Evolutionary conservation across 148 eudicot species (phyloP).

Genomic region (Rhododendron simsii): DNA sequence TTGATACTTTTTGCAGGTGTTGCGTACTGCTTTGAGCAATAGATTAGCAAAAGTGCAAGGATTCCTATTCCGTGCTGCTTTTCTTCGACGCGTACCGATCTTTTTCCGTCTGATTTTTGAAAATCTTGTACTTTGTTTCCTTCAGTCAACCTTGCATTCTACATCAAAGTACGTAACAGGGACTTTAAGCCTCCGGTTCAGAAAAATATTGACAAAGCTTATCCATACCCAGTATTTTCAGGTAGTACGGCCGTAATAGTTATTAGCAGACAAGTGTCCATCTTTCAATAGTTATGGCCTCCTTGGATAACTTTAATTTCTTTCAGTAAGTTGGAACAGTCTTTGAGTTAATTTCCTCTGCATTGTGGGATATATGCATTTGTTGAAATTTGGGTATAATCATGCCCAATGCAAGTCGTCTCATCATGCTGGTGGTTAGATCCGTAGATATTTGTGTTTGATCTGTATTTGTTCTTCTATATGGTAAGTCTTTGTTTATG

Average conservation of each 20-base stretch:
- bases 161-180: slow-evolving; percentile 95
- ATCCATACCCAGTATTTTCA: slow-evolving; percentile 88
- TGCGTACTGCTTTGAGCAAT: slow-evolving; percentile 89
- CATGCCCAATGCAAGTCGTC: not conserved
- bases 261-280: not conserved
- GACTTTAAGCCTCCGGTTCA: slow-evolving; percentile 78
- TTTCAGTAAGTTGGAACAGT: not conserved
- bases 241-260: slow-evolving; percentile 33
- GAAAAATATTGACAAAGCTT: slow-evolving; percentile 90
- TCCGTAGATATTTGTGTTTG: not conserved
- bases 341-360: not conserved
- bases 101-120: slow-evolving; percentile 87
- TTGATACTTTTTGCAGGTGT: slow-evolving; percentile 48
- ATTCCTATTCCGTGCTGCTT: slow-evolving; percentile 94
- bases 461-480: not conserved
- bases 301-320: not conserved
- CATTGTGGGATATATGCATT: not conserved
- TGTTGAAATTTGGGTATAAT: not conserved
- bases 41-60: slow-evolving; percentile 98
- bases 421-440: not conserved
- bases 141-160: slow-evolving; percentile 76
- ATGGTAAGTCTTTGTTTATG: not conserved
- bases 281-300: not conserved
- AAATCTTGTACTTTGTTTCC: slow-evolving; percentile 81
- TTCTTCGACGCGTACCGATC: slow-evolving; percentile 86